phyloP scores from a whole-genome alignment of 75 land plant genomes.

The Pinus albicaulis region DNA sequence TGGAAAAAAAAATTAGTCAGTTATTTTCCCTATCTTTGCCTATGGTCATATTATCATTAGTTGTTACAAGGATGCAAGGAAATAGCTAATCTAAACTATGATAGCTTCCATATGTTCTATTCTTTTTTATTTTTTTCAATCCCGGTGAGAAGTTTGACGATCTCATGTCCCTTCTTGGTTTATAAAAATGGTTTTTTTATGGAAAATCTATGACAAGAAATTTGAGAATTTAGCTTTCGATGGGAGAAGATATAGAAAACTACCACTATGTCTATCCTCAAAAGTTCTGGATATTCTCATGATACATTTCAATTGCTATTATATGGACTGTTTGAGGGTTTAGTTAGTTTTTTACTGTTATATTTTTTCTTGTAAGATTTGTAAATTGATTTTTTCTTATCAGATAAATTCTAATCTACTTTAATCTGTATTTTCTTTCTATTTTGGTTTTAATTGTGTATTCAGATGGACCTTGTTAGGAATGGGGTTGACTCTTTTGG shows the following conservation, averaged over 20 bases:
- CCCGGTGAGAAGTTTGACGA: too few species aligned
- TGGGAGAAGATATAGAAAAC: not conserved
- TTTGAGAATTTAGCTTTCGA: not conserved
- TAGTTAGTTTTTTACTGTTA: not conserved
- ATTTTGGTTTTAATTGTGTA: not conserved
- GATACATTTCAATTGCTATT: not conserved
- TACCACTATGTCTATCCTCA: not conserved
- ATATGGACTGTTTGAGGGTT: not conserved
- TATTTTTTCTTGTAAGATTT: too few species aligned
- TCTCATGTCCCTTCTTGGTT: too few species aligned
- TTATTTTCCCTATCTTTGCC: too few species aligned
- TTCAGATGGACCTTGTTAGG: slow-evolving; percentile 1
- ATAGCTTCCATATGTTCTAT: too few species aligned
- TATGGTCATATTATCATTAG: too few species aligned
- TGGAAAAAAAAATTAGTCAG: too few species aligned
- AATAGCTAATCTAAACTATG: too few species aligned
- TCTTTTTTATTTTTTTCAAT: too few species aligned
- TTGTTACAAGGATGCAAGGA: too few species aligned
- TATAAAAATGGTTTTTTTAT: too few species aligned
- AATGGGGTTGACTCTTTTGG: slow-evolving; percentile 13
- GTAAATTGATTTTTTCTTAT: too few species aligned
- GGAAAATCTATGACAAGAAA: not conserved
- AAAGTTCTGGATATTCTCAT: not conserved
- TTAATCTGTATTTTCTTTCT: not conserved
- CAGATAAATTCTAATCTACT: not conserved